Evolutionary conservation across 352 stramenopile species (phyloP), one percentile per base, ranked within the genome.

Genomic region (Elongisporangium undulatum): DNA sequence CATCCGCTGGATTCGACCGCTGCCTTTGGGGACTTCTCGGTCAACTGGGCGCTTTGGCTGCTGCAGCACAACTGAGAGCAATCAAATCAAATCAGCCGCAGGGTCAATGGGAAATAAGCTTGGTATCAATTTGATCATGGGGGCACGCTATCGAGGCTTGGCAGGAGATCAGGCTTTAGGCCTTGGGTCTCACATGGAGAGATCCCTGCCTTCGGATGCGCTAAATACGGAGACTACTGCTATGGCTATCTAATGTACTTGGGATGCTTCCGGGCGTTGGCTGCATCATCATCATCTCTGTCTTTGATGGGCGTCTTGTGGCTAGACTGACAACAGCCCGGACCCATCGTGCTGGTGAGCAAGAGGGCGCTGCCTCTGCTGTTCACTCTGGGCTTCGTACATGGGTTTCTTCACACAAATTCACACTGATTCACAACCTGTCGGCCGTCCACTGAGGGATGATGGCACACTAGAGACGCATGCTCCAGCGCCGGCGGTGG

Each of bases 21-120:
- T 53, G 79, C 82, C 13, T 82, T 77, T 23, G 72, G 73, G 3
- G 82, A 94, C 61, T 92, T 94, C 48, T 68, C 77, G 1, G 77
- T 94, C 12, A 88, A 92, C 62, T 92, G 82, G 82, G 85, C 64
- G 12, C 67, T 88, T 1, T 94, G 85, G 85, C 61, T 94, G 49
- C 55, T 86, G 12, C 68, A 86, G 55, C 68, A 93, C 64, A 85
- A 85, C 59, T 21, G 9, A 53, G 7, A 53, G 20, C 3, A 51
- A 51, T 19, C 48, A 22, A 19, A 51, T 51, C 20, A 3, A 22
- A 19, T 51, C 17, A 21, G 2, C 19, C 8, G 7, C 21, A 21
- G 49, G 3, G 9, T 24, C 21, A 8, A 21, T 21, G 19, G 19
- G 10, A 24, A 20, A 13, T 24, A 21, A 24, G 21, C 5, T 10